Evolutionary conservation across 176 grass and related monocot species (phyloP).

Genomic region (Oryza longistaminata): DNA sequence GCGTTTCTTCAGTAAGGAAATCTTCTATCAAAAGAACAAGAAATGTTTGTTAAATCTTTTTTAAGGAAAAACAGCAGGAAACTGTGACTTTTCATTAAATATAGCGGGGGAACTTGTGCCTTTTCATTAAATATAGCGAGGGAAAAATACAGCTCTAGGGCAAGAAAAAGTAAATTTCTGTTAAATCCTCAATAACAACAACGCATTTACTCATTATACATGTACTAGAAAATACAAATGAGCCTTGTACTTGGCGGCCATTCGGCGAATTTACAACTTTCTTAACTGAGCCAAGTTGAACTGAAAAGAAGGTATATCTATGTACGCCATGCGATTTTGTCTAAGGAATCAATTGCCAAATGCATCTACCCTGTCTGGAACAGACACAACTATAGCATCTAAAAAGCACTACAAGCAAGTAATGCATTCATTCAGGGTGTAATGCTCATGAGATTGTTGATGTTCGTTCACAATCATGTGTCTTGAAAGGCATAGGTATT

Average conservation of each 20-base stretch:
- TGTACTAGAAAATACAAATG: slow-evolving; percentile 1
- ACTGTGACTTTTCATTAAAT: too few relatives aligned
- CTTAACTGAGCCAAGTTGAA: slow-evolving; percentile 38
- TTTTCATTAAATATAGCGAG: too few relatives aligned
- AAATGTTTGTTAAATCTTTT: background rate
- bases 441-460: background rate
- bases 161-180: background rate
- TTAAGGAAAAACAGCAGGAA: too few relatives aligned
- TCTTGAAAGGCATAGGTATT: slow-evolving; percentile 38
- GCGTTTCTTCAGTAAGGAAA: too few relatives aligned
- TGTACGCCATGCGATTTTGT: slow-evolving; percentile 35
- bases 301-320: slow-evolving; percentile 32
- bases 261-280: slow-evolving; percentile 1
- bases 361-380: slow-evolving; percentile 16
- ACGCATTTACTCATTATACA: slow-evolving; percentile 3
- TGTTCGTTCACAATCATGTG: background rate
- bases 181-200: slow-evolving; percentile 1
- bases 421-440: background rate
- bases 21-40: background rate
- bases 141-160: too few relatives aligned
- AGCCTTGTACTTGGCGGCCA: background rate
- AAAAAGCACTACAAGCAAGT: slow-evolving; percentile 13
- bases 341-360: slow-evolving; percentile 12
- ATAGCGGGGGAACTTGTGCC: too few relatives aligned
- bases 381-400: background rate